Conservation (phyloP, 169 alveolate genomes). For the Eimeria praecox region DNA sequence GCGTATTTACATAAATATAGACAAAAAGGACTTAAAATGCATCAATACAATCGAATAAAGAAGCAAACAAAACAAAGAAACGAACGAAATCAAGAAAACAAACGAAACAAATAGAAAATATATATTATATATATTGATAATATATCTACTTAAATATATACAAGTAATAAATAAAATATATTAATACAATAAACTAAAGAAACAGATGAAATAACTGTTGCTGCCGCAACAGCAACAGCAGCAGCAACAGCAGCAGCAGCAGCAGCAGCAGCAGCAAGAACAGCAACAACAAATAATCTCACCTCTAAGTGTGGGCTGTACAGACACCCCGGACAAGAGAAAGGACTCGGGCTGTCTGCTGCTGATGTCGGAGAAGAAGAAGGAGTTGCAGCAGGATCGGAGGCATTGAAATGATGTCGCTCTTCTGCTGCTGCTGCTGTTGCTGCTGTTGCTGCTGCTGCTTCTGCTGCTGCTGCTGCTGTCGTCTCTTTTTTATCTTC, state of each 20-base stretch:
- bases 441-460: background rate
- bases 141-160: too few species aligned
- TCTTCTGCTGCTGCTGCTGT: conserved; percentile 31
- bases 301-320: conserved; percentile 58
- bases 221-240: conserved; percentile 11
- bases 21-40: too few species aligned
- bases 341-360: background rate
- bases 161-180: too few species aligned
- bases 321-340: conserved; percentile 38
- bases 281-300: background rate
- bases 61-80: background rate
- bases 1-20: too few species aligned
- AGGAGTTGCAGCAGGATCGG: background rate
- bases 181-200: too few species aligned
- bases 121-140: too few species aligned
- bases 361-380: background rate
- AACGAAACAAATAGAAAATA: too few species aligned
- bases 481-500: background rate
- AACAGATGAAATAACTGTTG: background rate
- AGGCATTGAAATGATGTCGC: background rate
- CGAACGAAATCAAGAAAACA: too few species aligned
- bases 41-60: too few species aligned
- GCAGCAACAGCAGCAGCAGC: conserved; percentile 7
- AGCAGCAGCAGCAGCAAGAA: conserved; percentile 1
- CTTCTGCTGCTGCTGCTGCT: background rate